phyloP scores from a whole-genome alignment of 441 rosid species.

The Euphorbia schlechtendalii region DNA sequence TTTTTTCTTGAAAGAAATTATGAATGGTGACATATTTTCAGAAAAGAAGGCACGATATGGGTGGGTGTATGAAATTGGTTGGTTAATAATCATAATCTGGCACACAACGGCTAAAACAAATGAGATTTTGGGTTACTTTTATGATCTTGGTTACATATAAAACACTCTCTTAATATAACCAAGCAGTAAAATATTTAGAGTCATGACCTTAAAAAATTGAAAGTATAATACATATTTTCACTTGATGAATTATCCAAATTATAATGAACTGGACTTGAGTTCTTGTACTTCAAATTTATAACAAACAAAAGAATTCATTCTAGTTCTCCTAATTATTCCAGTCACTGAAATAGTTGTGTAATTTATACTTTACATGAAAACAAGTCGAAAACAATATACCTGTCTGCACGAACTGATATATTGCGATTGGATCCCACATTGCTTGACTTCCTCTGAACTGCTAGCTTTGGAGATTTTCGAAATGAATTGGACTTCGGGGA shows the following conservation, averaged over 20 bases:
- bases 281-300: no score
- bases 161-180: not conserved
- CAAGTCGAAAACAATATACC: slow-evolving; percentile 30
- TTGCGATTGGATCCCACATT: slow-evolving; percentile 21
- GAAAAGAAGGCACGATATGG: no score
- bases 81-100: no score
- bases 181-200: not conserved
- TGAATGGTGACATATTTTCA: no score
- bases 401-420: slow-evolving; percentile 48
- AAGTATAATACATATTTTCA: not conserved
- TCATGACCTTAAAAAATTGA: not conserved
- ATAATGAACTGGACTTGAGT: no score
- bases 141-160: not conserved
- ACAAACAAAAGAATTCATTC: no score
- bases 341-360: no score
- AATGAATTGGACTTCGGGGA: slow-evolving; percentile 34
- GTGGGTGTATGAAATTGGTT: not conserved
- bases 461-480: slow-evolving; percentile 31
- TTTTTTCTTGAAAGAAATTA: not conserved
- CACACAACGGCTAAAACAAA: no score
- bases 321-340: no score
- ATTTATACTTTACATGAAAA: no score
- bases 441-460: slow-evolving; percentile 33
- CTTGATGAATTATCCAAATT: no score
- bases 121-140: not conserved